Evolutionary conservation across 352 stramenopile species (phyloP).

Genomic region (Phytophthora sansomeana): DNA sequence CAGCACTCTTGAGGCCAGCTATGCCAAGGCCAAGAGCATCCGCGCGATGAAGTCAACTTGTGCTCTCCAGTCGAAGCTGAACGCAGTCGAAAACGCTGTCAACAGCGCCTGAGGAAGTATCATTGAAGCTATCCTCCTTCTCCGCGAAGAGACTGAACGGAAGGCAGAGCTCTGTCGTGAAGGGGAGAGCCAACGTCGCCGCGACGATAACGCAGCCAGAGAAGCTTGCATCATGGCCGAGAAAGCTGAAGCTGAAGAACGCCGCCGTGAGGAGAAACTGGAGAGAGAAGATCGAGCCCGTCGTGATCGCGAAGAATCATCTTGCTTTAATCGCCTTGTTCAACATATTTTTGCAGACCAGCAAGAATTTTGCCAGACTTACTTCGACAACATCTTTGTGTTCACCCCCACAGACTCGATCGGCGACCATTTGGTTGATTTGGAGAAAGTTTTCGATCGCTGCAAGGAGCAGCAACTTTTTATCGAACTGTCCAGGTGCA

Average conservation of each 20-base stretch:
- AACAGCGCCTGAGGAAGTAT: neutral
- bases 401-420: neutral
- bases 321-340: too few relatives aligned
- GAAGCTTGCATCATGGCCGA: too few relatives aligned
- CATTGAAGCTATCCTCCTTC: neutral
- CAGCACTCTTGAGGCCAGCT: neutral
- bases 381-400: slow-evolving; percentile 10
- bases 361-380: neutral
- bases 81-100: neutral
- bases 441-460: slow-evolving; percentile 1
- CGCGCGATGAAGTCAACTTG: neutral
- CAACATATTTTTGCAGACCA: too few relatives aligned
- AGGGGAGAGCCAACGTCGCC: neutral
- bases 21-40: neutral
- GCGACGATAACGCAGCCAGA: slow-evolving; percentile 8
- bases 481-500: slow-evolving; percentile 15
- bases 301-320: too few relatives aligned
- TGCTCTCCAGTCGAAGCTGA: neutral
- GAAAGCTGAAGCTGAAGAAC: too few relatives aligned
- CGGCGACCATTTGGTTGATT: neutral
- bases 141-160: neutral
- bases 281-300: too few relatives aligned
- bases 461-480: slow-evolving; percentile 4
- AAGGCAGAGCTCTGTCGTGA: neutral
- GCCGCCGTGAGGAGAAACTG: too few relatives aligned